Conservation (phyloP, 1,284 basidiomycete species). For the Puccinia triticina region DNA sequence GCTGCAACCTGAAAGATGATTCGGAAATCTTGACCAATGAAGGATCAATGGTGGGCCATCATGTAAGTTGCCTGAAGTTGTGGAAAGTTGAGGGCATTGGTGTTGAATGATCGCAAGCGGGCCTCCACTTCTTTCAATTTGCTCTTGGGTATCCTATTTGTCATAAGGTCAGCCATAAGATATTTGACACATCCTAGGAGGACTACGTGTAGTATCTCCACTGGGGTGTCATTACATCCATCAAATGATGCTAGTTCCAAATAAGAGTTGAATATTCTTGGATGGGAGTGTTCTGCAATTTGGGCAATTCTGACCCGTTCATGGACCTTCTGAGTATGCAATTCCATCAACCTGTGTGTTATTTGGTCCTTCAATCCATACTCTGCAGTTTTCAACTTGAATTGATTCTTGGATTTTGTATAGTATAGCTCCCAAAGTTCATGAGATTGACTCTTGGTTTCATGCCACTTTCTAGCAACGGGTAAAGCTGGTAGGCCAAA, state of each 20-base stretch:
- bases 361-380: slow-evolving; percentile 8
- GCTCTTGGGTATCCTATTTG: background rate
- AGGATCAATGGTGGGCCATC: slow-evolving; percentile 59
- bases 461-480: background rate
- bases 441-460: background rate
- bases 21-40: slow-evolving; percentile 61
- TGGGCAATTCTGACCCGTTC: background rate
- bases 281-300: background rate
- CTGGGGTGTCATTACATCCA: slow-evolving; percentile 1
- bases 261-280: background rate
- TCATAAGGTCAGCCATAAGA: background rate
- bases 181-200: slow-evolving; percentile 13
- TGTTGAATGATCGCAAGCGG: slow-evolving; percentile 52
- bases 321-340: background rate
- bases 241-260: background rate
- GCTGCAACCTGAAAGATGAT: slow-evolving; percentile 61
- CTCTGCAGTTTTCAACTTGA: background rate
- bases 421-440: background rate
- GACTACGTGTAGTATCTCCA: background rate
- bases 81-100: slow-evolving; percentile 57
- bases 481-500: background rate
- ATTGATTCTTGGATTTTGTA: background rate
- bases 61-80: slow-evolving; percentile 56
- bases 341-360: background rate
- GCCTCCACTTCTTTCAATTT: background rate